Evolutionary conservation across 2,329 filamentous ascomycete species (phyloP), one percentile per base, ranked within the genome.

Genomic region (Teratosphaeria destructans): DNA sequence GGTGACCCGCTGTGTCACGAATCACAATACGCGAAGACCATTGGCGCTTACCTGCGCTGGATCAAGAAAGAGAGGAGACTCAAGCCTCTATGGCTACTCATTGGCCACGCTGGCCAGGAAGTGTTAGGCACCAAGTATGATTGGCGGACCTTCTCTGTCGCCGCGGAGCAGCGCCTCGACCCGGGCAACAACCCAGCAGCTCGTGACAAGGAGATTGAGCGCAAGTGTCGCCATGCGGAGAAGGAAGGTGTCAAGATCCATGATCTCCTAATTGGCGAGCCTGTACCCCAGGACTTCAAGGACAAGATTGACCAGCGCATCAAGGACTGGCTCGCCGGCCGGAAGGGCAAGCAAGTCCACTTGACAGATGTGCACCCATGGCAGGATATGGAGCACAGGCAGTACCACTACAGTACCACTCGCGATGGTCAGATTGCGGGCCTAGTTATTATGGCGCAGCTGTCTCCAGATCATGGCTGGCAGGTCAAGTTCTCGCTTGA

Each of bases 401-500:
- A 90, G 64, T 96, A 95, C 78, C 89, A 92, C 70, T 88, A 90
- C 67, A 88, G 90, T 10, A 81, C 86, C 64, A 88, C 88, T 65
- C 81, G 83, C 68, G 82, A 89, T 16, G 88, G 88, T 63, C 83
- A 81, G 61, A 84, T 96, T 59, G 81, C 81, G 52, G 87, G 88
- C 37, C 82, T 96, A 60, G 87, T 93, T n/a, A 86, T 93, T 8
- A 79, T 96, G 67, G 88, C 89, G 57, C 88, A 90, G 73, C 83
- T 96, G 32, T 84, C 88, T 3, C 89, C 90, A 1, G 79, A 83
- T 39, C 84, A 95, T 71, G 92, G 92, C 58, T 95, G 90, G 85
- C 92, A 96, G 77, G 87, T 96, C 71, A 96, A 96, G 78, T 96
- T 94, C 79, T 89, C 88, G n/a, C 84, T 96, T 58, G 90, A 96